Base-by-base conservation (phyloP, 2,329 filamentous ascomycete species). In the Colletotrichum zoysiae region DNA sequence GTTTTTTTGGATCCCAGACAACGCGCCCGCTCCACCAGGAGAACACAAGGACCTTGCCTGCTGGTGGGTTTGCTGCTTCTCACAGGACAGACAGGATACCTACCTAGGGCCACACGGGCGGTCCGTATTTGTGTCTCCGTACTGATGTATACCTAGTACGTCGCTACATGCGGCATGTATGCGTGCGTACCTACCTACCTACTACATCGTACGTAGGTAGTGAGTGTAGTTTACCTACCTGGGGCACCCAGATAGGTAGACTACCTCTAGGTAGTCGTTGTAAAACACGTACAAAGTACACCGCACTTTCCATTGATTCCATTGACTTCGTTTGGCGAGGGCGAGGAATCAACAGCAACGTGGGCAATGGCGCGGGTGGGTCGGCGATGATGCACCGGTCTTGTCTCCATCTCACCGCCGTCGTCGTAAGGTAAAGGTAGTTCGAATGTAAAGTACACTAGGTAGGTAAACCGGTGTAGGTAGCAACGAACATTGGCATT, bases 1-100 rank as follows among this genome's bases (percentile, higher is more conserved):
- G 55, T 72, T 70, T 70, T 71, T 72, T 44, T 69, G 70, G 70
- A 72, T 71, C 65, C 66, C 46, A 64, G 59, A 42, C 53, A 30
- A 35, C 40, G 44, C 40, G 66, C 48, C 56, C 48, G 70, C 65
- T 72, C 70, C 70, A 72, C 66, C 18, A 40, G 40, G 16, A 40
- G 40, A 11, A 65, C 55, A 64, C 70, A 72, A 60, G 70, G 70
- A 53, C 55, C 66, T 57, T 72, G 44, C 65, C 46, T 72, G 65
- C 55, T 58, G 53, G 30, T 63, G 44, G 56, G 44, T 69, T 60
- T 61, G 60, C 55, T 56, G 60, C 69, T 65, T 55, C 40, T 33
- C 23, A 70, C 70, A 65, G 53, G 20, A 46, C 44, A 40, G 50
- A 70, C 18, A 53, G 50, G 58, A 53, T 68, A n/a, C n/a, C n/a